phyloP scores from a whole-genome alignment of 2,329 filamentous ascomycete genomes.

The Dactylellina sp. region DNA sequence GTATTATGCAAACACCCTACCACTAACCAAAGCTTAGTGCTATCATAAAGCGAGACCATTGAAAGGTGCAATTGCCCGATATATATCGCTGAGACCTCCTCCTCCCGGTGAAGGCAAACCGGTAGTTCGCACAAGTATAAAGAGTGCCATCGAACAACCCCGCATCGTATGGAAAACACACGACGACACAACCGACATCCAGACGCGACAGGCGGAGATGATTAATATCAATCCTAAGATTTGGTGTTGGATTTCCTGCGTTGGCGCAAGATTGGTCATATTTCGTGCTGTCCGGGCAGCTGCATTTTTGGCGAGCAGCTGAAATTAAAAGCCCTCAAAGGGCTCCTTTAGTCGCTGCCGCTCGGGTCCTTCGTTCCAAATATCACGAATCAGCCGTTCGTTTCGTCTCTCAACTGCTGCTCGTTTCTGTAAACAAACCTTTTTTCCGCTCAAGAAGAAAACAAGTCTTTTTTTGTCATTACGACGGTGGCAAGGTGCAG shows the following conservation, averaged over 20 bases:
- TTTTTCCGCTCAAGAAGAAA: not conserved
- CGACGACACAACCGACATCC: not conserved
- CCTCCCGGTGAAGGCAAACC: too few relatives aligned
- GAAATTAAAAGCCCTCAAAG: constrained; percentile 33
- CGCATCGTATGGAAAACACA: too few relatives aligned
- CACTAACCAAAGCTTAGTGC: too few relatives aligned
- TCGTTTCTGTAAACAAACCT: not conserved
- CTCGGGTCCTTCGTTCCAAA: constrained; percentile 23
- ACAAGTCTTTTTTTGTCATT: not conserved
- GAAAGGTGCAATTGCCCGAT: too few relatives aligned
- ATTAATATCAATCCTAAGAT: not conserved
- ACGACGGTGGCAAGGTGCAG: too few relatives aligned
- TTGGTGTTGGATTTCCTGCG: constrained; percentile 1
- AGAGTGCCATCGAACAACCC: too few relatives aligned
- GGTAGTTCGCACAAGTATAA: too few relatives aligned
- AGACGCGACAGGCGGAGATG: not conserved
- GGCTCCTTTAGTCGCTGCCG: constrained; percentile 20
- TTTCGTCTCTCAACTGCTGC: not conserved
- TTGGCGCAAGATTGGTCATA: constrained; percentile 5
- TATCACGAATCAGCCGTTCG: constrained; percentile 3
- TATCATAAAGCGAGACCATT: too few relatives aligned
- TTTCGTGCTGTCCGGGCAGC: constrained; percentile 2
- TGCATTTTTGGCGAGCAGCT: constrained; percentile 41
- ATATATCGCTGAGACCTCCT: too few relatives aligned
- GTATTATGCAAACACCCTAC: too few relatives aligned